These are phyloP conservation scores for Solanum lignicaule DNA, from an alignment of 257 asterid species.

Conservation along the genomic window DNA sequence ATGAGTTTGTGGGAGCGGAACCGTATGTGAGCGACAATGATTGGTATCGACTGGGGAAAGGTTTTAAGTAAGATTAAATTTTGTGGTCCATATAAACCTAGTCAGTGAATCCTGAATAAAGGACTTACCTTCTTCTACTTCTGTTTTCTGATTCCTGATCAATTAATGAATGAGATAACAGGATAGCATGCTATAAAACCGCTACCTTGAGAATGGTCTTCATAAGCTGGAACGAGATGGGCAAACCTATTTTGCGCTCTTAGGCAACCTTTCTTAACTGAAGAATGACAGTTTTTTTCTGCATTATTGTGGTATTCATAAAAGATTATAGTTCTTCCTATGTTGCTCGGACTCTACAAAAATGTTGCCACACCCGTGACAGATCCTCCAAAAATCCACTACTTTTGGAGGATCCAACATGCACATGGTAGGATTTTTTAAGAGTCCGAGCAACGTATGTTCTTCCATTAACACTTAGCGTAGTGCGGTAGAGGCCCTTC, in stretches of 20 bases:
- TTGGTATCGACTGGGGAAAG: neutral
- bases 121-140: neutral
- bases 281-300: neutral
- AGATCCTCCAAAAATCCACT: neutral
- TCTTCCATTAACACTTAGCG: neutral
- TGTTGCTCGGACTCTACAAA: neutral
- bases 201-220: neutral
- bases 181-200: neutral
- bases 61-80: neutral
- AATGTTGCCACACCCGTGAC: neutral
- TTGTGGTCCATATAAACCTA: neutral
- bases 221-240: neutral
- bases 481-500: neutral
- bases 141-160: neutral
- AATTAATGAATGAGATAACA: neutral
- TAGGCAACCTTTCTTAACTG: neutral
- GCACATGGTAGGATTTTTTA: neutral
- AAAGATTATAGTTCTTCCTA: neutral
- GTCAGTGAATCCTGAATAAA: neutral
- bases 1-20: neutral
- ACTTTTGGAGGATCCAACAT: neutral
- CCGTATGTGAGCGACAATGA: neutral
- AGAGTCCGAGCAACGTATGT: neutral
- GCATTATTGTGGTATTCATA: neutral
- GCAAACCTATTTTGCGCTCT: neutral